Percentiles rank a stretch among this genome's conserved stretches.
phyloP scores from a whole-genome alignment of 2,329 filamentous ascomycete species.

The Verticillium zaregamsianum region DNA sequence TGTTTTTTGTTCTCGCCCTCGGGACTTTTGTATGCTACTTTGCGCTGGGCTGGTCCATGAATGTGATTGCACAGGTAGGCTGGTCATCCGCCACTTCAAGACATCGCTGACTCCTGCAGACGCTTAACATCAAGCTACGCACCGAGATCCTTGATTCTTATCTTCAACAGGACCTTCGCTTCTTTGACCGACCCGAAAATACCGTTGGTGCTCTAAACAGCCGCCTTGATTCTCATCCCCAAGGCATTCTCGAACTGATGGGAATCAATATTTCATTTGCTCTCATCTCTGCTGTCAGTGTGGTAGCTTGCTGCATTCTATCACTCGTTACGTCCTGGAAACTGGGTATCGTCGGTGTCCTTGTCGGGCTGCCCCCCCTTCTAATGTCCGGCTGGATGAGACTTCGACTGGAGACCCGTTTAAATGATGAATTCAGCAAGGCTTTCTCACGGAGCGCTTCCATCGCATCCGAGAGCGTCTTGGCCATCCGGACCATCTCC shows the following conservation, averaged over 20 bases:
- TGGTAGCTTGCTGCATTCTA: conserved; percentile 33
- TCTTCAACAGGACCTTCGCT: conserved; percentile 35
- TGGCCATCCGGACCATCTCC: conserved; percentile 39
- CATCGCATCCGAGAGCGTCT: conserved; percentile 40
- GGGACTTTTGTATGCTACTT: conserved; percentile 17
- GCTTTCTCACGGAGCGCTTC: conserved; percentile 34
- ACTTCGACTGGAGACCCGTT: conserved; percentile 35
- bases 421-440: conserved; percentile 30
- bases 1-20: conserved; percentile 22
- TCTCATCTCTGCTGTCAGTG: conserved; percentile 31
- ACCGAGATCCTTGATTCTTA: conserved; percentile 21
- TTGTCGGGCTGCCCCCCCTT: conserved; percentile 36
- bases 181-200: conserved; percentile 28
- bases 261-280: conserved; percentile 37
- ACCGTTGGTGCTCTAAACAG: conserved; percentile 27
- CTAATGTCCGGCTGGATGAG: conserved; percentile 34
- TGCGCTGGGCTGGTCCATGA: conserved; percentile 14
- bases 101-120: neutral
- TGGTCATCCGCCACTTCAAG: neutral
- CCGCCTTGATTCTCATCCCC: conserved; percentile 24
- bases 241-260: conserved; percentile 41
- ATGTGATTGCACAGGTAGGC: conserved; percentile 14
- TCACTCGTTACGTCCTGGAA: conserved; percentile 39
- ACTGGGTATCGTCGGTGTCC: conserved; percentile 36
- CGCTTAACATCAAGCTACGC: conserved; percentile 17